Base-by-base conservation (phyloP, 345 rosid genomes). In the Brassica cretica region DNA sequence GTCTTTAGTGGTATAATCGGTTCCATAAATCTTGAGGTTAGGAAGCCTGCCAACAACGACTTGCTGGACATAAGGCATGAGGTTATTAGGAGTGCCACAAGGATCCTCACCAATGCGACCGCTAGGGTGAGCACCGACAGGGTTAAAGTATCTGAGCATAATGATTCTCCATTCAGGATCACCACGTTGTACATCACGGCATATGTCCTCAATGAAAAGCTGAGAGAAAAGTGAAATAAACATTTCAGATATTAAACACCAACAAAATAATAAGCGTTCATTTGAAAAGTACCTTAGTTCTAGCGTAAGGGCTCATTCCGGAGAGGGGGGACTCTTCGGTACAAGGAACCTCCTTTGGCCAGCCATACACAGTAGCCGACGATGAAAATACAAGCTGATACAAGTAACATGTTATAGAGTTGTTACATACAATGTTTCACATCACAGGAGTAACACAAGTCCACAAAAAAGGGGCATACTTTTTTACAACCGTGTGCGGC, bases 1-100 rank as follows among this genome's bases (percentile, higher is more conserved):
- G 81, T 96, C 99, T 82, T 86, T 90, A 5, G 99, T 93, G 24
- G 83, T 68, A 79, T 96, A 96, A 77, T 96, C 99, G 56, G 70
- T 88, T 84, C 99, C 97, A 80, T 80, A 96, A 11, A 96, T 89
- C 18, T 92, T 89, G 32, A 96, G 78, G 56, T 90, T 88, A 32
- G 91, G 88, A 8, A 91, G 89, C 83, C 99, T 90, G 41, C 96
- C 96, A 68, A 96, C 97, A 75, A 93, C 97, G 71, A 96, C 96
- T 87, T 96, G 99, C 82, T 93, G 97, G 79, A 93, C 93, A 66
- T 88, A 96, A 49, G 99, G 99, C 99, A 96, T 96, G 82, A 96
- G 98, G 80, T 96, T 96, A 86, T 96, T 96, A 49, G 99, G 99
- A 76, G 87, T 86, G 64, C 98, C 99, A 74, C 86, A 84, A 19